Percentiles rank a stretch among this genome's conserved stretches.
These are phyloP conservation scores for Lactifluus hygrophoroides DNA, from an alignment of 768 basidiomycete genomes.

Conservation along the genomic window DNA sequence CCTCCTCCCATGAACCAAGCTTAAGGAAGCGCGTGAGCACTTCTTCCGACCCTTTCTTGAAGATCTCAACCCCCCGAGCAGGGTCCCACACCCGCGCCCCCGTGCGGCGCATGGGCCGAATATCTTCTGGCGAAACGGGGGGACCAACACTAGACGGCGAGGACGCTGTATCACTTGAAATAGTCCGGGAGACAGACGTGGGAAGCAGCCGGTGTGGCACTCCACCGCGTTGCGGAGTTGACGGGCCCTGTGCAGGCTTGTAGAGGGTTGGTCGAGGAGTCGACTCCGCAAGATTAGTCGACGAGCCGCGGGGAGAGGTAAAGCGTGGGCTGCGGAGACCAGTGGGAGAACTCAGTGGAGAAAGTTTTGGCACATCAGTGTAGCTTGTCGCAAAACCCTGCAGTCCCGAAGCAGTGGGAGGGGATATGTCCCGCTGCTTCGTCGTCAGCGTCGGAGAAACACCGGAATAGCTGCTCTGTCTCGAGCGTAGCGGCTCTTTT, in stretches of 20 bases:
- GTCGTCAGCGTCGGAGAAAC: background rate
- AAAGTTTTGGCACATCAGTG: slow-evolving; percentile 22
- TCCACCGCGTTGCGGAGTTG: slow-evolving; percentile 16
- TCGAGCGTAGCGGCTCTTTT: slow-evolving; percentile 4
- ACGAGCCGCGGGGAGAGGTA: slow-evolving; percentile 21
- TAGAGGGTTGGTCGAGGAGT: slow-evolving; percentile 13
- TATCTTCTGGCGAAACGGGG: slow-evolving; percentile 34
- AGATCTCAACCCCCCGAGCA: slow-evolving; percentile 72
- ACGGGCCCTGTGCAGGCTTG: slow-evolving; percentile 4
- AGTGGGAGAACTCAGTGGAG: slow-evolving; percentile 26
- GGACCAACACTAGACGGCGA: slow-evolving; percentile 49
- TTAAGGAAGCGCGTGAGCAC: slow-evolving; percentile 77
- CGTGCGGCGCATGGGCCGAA: slow-evolving; percentile 30
- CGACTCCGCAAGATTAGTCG: slow-evolving; percentile 17
- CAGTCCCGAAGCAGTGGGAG: background rate
- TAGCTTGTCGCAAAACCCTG: background rate
- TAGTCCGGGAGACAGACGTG: slow-evolving; percentile 27
- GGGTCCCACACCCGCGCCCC: slow-evolving; percentile 77
- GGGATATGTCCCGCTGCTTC: background rate
- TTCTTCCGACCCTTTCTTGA: slow-evolving; percentile 83
- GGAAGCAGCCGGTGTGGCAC: slow-evolving; percentile 11
- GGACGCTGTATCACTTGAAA: slow-evolving; percentile 45
- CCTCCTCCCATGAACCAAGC: slow-evolving; percentile 65
- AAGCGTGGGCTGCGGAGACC: slow-evolving; percentile 21
- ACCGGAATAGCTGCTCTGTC: slow-evolving; percentile 7